A percentile compares a stretch with the other conserved stretches of the same genome.
phyloP scores from a whole-genome alignment of 306 rosid species.

The Delonix regia region DNA sequence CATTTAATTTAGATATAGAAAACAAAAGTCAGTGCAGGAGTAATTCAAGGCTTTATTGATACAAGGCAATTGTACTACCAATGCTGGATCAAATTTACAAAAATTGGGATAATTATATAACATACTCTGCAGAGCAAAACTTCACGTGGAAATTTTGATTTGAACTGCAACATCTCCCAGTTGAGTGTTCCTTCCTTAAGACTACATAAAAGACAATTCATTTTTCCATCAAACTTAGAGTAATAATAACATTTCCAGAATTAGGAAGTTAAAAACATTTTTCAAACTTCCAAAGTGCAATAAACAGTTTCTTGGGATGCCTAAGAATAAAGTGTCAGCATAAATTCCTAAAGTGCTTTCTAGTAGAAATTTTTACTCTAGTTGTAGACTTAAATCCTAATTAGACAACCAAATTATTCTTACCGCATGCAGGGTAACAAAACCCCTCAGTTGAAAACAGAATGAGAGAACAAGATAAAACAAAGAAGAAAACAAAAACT shows the following conservation, averaged over 20 bases:
- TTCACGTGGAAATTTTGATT: slow-evolving; percentile 90
- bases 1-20: neutral
- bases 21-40: slow-evolving; percentile 1
- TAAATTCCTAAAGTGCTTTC: neutral
- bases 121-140: slow-evolving; percentile 93
- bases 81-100: slow-evolving; percentile 14
- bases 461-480: too few species aligned
- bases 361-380: neutral
- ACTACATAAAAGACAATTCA: slow-evolving; percentile 47
- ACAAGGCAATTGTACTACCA: slow-evolving; percentile 23
- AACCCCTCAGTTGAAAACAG: neutral
- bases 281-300: slow-evolving; percentile 16
- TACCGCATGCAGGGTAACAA: neutral
- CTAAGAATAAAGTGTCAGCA: neutral
- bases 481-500: too few species aligned
- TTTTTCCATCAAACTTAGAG: slow-evolving; percentile 21
- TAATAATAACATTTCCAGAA: neutral
- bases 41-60: slow-evolving; percentile 1
- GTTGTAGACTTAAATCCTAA: neutral
- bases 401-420: neutral
- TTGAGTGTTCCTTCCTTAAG: slow-evolving; percentile 92
- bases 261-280: neutral
- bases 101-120: slow-evolving; percentile 17
- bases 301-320: slow-evolving; percentile 4
- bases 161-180: slow-evolving; percentile 86